phyloP scores from a whole-genome alignment of 2,329 filamentous ascomycete species.

The Curvularia lunata region DNA sequence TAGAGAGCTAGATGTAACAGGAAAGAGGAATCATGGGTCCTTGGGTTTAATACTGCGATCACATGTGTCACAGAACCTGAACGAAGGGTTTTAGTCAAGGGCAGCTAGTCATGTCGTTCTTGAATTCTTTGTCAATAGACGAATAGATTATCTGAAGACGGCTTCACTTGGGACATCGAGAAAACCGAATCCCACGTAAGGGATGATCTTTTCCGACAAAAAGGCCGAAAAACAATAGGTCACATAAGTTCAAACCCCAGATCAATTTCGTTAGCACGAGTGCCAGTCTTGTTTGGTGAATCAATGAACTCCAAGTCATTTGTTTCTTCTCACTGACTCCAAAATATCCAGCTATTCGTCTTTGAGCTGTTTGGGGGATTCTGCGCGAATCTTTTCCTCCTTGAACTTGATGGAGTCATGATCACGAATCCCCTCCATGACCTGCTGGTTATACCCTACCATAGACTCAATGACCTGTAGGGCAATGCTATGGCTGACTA shows the following conservation, averaged over 20 bases:
- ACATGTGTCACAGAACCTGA: background rate
- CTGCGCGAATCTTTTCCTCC: background rate
- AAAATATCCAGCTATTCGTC: background rate
- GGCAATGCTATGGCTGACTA: conserved; percentile 7
- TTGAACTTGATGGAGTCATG: conserved; percentile 12
- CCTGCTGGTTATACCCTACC: conserved; percentile 4
- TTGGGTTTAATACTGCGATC: background rate
- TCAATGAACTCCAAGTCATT: background rate
- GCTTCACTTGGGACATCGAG: background rate
- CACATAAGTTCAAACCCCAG: background rate
- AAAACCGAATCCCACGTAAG: background rate
- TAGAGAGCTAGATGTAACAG: background rate
- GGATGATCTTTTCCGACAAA: background rate
- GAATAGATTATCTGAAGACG: background rate
- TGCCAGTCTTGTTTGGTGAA: background rate
- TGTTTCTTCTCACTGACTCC: background rate
- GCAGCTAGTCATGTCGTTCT: background rate
- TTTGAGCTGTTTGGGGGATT: background rate
- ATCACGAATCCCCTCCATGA: conserved; percentile 2
- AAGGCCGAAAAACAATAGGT: background rate
- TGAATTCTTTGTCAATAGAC: background rate
- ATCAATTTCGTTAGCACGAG: background rate
- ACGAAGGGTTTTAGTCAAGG: background rate
- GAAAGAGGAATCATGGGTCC: background rate
- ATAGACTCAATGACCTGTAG: conserved; percentile 16